These are phyloP conservation scores for Trichoderma sp. DNA, from an alignment of 2,329 filamentous ascomycete species.

Conservation along the genomic window DNA sequence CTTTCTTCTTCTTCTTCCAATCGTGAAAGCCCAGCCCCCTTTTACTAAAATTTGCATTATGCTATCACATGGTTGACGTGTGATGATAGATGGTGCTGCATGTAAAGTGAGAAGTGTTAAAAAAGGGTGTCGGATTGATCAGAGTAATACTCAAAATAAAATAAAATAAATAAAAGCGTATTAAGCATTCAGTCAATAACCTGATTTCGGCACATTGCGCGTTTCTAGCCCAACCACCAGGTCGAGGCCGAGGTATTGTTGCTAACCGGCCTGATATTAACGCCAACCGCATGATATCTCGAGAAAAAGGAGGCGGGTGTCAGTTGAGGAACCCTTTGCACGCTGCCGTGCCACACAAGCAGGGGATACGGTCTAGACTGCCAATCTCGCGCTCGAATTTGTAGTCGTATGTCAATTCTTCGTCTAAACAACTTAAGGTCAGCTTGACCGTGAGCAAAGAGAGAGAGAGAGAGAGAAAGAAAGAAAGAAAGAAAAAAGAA, in stretches of 20 bases:
- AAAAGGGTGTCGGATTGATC: not conserved
- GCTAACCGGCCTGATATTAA: not conserved
- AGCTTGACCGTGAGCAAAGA: conserved; percentile 26
- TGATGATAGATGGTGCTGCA: not conserved
- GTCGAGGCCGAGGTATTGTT: not conserved
- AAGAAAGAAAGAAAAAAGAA: not conserved
- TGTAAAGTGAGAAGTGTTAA: not conserved
- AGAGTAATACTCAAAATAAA: not conserved
- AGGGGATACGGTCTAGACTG: conserved; percentile 92
- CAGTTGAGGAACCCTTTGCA: conserved; percentile 99
- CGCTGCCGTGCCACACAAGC: conserved; percentile 89
- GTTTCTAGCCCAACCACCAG: not conserved
- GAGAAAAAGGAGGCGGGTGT: conserved; percentile 27
- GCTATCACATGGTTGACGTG: conserved; percentile 11
- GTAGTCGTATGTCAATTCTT: conserved; percentile 99
- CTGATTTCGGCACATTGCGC: not conserved
- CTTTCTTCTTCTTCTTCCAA: not conserved
- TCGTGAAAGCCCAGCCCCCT: not conserved
- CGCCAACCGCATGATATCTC: not conserved
- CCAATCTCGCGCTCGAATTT: conserved; percentile 98
- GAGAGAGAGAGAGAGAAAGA: too few species aligned
- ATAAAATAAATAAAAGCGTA: not conserved
- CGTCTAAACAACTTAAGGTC: conserved; percentile 59
- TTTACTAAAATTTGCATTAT: conserved; percentile 1
- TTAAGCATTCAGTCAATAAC: conserved; percentile 6